A percentile compares a stretch with the other conserved stretches of the same genome.
phyloP scores from a whole-genome alignment of 1,284 basidiomycete species.

The Trichosporon sp. region DNA sequence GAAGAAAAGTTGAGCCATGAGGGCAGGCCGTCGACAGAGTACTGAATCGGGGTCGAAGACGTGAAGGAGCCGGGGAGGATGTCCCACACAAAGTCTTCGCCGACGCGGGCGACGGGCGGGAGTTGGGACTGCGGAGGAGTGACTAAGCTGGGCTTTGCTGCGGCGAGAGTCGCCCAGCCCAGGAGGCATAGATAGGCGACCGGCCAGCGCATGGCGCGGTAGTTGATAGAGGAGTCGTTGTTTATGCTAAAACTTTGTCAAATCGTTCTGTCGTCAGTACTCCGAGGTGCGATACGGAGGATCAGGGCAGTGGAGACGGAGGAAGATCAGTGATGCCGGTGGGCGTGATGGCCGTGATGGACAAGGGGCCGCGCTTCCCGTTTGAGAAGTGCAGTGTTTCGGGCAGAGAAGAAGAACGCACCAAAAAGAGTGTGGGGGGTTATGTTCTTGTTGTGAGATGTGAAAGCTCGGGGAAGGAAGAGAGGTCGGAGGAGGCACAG shows the following conservation, averaged over 20 bases:
- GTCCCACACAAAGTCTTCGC: slow-evolving; percentile 51
- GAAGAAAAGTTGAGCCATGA: slow-evolving; percentile 58
- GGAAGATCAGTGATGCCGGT: not conserved
- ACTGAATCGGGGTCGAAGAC: slow-evolving; percentile 48
- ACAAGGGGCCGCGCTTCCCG: not conserved
- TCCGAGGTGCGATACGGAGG: not conserved
- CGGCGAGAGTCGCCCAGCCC: slow-evolving; percentile 21
- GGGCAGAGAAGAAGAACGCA: not conserved
- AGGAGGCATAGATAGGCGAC: slow-evolving; percentile 21
- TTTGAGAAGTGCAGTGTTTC: slow-evolving; percentile 3
- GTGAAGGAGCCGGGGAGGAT: slow-evolving; percentile 55
- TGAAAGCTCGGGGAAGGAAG: not conserved
- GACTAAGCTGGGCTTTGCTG: slow-evolving; percentile 51
- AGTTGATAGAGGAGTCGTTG: slow-evolving; percentile 9
- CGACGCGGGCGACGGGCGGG: slow-evolving; percentile 57
- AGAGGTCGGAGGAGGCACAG: not conserved
- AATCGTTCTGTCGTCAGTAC: slow-evolving; percentile 27
- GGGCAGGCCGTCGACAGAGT: slow-evolving; percentile 57
- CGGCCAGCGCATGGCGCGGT: slow-evolving; percentile 31
- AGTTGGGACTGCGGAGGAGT: slow-evolving; percentile 42
- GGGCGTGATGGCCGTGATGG: not conserved
- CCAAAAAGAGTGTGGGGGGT: not conserved
- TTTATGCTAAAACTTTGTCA: not conserved
- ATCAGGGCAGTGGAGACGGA: not conserved
- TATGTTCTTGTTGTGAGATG: not conserved